Evolutionary conservation across 2,329 filamentous ascomycete genomes (phyloP).

Genomic region (Microdochium bolleyi): DNA sequence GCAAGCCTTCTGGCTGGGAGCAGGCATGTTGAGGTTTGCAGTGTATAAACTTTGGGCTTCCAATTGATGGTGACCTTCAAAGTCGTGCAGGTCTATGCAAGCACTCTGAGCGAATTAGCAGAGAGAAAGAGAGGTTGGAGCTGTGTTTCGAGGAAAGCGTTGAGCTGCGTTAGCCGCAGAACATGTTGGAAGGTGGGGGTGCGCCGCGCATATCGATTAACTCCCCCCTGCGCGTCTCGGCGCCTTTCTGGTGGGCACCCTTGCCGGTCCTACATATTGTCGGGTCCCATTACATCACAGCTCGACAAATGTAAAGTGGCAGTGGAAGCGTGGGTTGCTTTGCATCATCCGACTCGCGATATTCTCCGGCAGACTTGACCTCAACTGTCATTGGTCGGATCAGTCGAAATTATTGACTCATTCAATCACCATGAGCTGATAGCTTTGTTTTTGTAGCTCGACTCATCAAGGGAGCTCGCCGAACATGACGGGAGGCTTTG

Average conservation of each 20-base stretch:
- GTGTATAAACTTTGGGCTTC: conserved; percentile 4
- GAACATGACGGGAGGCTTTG: too few species aligned
- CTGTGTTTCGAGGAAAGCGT: background rate
- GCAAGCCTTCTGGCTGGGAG: conserved; percentile 52
- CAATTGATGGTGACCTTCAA: background rate
- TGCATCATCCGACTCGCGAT: too few species aligned
- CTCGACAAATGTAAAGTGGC: background rate
- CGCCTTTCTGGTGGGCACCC: background rate
- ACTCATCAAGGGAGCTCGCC: too few species aligned
- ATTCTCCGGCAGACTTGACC: too few species aligned
- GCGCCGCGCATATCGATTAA: background rate
- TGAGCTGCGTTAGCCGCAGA: background rate
- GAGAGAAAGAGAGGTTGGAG: conserved; percentile 5
- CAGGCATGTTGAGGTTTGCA: conserved; percentile 33
- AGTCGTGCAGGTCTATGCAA: background rate
- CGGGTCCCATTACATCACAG: background rate
- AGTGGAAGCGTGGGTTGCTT: too few species aligned
- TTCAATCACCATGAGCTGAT: too few species aligned
- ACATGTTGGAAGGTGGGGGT: background rate
- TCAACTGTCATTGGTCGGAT: too few species aligned
- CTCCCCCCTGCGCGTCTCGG: background rate
- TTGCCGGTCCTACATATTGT: background rate
- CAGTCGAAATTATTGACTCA: too few species aligned
- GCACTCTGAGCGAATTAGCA: background rate
- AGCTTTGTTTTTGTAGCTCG: too few species aligned